Base-by-base conservation (phyloP, 345 rosid species). In the Salix arbutifolia region DNA sequence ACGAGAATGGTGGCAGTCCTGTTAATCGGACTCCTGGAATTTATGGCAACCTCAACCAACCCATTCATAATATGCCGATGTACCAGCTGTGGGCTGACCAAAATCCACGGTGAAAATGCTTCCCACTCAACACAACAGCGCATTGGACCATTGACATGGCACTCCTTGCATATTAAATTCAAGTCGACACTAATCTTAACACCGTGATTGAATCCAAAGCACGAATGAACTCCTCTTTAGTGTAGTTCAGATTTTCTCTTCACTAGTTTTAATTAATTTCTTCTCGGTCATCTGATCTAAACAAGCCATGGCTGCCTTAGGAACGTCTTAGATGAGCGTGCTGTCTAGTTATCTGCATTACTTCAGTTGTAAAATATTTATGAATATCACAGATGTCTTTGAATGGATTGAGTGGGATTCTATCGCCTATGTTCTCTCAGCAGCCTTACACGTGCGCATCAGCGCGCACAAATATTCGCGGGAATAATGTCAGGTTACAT, bases 1-100 rank as follows among this genome's bases (percentile, higher is more conserved):
- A 88, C 35, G 94, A 87, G 38, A 88, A 91, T 30, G 97, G 90
- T 16, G 82, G 82, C 74, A 89, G 91, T 76, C 90, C 91, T 28
- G 73, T 86, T 35, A 80, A 86, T 73, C 80, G 84, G 13, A 77
- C 75, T n/a, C 42, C 88, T 2, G 87, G 83, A 77, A 75, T 81
- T 46, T 88, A 83, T 74, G 78, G 74, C 38, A 86, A 82, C 61
- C 67, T 87, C 11, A 74, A 76, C 67, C 90, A 86, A 71, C 83
- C 88, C 18, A 65, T 87, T 71, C 91, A 86, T 82, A 85, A 58
- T 62, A 85, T 87, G 86, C 91, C 80, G 70, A 87, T 91, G 93
- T 88, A 91, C 85, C 92, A 71, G 37, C 81, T 85, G 65, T 90
- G 93, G 96, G 50, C 67, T 35, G 71, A 44, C 23, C 76, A 64